Conservation (phyloP, 192 early-diverging fungal species). For the Coemansia sp. region DNA sequence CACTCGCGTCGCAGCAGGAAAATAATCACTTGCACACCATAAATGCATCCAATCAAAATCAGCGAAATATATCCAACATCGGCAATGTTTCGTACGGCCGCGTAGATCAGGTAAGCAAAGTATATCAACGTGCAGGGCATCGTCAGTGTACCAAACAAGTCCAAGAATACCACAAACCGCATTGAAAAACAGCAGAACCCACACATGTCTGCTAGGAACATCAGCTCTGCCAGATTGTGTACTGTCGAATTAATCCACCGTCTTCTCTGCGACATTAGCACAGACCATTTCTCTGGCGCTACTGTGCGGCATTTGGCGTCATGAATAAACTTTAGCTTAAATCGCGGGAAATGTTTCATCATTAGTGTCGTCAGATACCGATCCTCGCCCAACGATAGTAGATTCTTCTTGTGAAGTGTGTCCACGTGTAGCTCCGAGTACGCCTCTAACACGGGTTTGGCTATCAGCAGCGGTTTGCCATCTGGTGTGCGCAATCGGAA, state of each 20-base stretch:
- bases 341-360: constrained; percentile 95
- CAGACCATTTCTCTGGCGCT: constrained; percentile 83
- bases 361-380: constrained; percentile 95
- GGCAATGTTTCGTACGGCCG: constrained; percentile 60
- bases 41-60: constrained; percentile 77
- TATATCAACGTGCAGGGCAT: constrained; percentile 83
- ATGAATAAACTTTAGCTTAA: constrained; percentile 88
- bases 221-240: constrained; percentile 91
- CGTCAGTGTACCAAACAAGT: constrained; percentile 81
- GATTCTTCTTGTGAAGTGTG: constrained; percentile 96
- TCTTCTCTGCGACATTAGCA: constrained; percentile 91
- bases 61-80: constrained; percentile 79
- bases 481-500: constrained; percentile 67
- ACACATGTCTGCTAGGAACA: constrained; percentile 84
- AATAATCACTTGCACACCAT: constrained; percentile 85
- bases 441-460: constrained; percentile 73
- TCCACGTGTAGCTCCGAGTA: constrained; percentile 91
- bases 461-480: constrained; percentile 75
- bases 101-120: constrained; percentile 76
- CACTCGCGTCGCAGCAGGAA: constrained; percentile 77
- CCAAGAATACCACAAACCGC: constrained; percentile 95
- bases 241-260: constrained; percentile 99
- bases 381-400: constrained; percentile 95
- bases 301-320: constrained; percentile 87
- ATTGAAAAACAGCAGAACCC: constrained; percentile 98